Conservation (phyloP, 192 early-diverging fungal genomes). For the Coemansia umbellata region DNA sequence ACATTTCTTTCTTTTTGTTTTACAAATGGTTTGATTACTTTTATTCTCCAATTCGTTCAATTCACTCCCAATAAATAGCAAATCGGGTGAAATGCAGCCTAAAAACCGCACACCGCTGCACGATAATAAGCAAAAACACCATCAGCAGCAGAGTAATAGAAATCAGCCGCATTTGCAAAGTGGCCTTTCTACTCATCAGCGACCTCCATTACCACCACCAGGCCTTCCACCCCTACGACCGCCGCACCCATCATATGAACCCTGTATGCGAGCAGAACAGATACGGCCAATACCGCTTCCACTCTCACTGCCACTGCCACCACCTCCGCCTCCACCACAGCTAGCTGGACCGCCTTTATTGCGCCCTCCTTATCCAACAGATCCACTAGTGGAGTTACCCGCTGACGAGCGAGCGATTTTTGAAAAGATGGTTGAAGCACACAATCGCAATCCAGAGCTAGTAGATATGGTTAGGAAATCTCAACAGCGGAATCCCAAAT, state of each 20-base stretch:
- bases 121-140: not conserved
- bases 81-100: not conserved
- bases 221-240: not conserved
- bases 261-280: not conserved
- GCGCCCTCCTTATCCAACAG: not conserved
- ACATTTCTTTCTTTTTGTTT: not conserved
- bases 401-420: constrained; percentile 14
- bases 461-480: constrained; percentile 22
- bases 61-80: no score
- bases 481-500: constrained; percentile 19
- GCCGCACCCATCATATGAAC: not conserved
- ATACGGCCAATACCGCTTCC: not conserved
- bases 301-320: not conserved
- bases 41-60: no score
- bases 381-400: not conserved
- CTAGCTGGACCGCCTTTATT: not conserved
- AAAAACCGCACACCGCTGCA: not conserved
- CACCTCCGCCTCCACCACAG: not conserved
- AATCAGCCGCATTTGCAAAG: not conserved
- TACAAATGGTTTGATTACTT: not conserved
- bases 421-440: constrained; percentile 36
- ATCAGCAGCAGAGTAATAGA: not conserved
- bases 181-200: not conserved
- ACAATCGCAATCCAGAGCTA: constrained; percentile 20
- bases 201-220: not conserved